Base-by-base conservation (phyloP, 2,329 filamentous ascomycete genomes). In the Aspergillus novoparasiticus region DNA sequence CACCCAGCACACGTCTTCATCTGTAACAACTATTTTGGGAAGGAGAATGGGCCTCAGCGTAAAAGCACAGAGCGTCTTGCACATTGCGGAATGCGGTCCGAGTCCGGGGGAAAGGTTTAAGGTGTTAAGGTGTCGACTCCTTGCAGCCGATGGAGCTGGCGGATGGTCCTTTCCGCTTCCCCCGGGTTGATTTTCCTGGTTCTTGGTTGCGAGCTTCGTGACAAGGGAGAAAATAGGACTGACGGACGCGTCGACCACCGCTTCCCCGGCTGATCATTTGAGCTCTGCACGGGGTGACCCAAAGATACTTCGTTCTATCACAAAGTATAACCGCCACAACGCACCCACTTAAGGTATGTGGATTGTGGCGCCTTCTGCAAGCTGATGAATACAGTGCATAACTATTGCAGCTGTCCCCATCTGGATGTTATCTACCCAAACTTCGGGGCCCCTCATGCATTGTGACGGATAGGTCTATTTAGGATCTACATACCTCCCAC, bases 11-110 rank as follows among this genome's bases (percentile, higher is more conserved):
- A 32, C 32, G 14, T 54, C 28, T 54, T 36, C 51, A 34, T 54
- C 46, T 30, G 23, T 50, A 9, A 16, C 46, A 51, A 19, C 28
- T 32, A 51, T 51, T 51, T n/a, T 39, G 32, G 51, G 51, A 39
- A 55, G 14, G 32, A 55, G 11, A 39, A n/a, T 23, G 32, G 51
- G 51, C 19, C 51, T 32, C 51, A 54, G 51, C 51, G 26, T 14
- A 54, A 36, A 21, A 11, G 51, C 51, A 55, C 51, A 6, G 51
- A 55, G 30, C 51, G 5, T 34, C 32, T 34, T 55, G 51, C 51
- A 26, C 36, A n/a, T 39, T 36, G n/a, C 51, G 32, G 51, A 55
- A 55, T 55, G 51, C n/a, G 51, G 51, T 55, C 51, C 34, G 51
- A 19, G 51, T 39, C 51, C 51, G 30, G 51, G 51, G 51, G 51